Evolutionary conservation across 2,329 filamentous ascomycete species (phyloP), one percentile per base, ranked within the genome.

Genomic region (Venturia pyrina): DNA sequence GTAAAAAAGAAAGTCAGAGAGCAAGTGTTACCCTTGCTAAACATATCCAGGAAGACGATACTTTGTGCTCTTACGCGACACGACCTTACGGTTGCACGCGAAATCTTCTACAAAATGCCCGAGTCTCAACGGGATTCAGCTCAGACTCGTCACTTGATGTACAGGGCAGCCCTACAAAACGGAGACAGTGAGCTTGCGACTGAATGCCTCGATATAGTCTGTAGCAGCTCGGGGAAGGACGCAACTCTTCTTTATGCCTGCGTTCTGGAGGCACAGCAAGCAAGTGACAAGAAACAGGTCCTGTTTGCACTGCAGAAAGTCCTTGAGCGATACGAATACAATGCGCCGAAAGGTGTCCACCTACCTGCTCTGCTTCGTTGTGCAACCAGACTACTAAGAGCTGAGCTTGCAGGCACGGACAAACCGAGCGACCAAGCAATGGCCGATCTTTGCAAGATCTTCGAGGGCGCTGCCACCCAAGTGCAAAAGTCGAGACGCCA

Each of bases 171-270:
- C 0, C 75, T 95, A 1, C 80, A 83, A 60, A 80, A 77, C 21
- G 80, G 80, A 67, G 84, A 93, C 69, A 72, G 76, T 46, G 81
- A 85, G 2, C 72, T 82, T 53, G 88, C 88, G n/a, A 75, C 79
- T 24, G 81, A 86, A 59, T 90, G 87, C 71, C 81, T 96, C 2
- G 78, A 85, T 34, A 74, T 77, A 1, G 77, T 96, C 34, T 82
- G 81, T 65, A 79, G 79, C n/a, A 73, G 78, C 7, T 79, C 81
- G 0, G 73, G 78, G 0, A 80, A 82, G 28, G 83, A 87, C 43
- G 78, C 80, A 24, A 85, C 86, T 17, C 84, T 91, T 56, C 79
- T 97, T 0, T 91, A 93, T 69, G 89, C 91, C 0, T 96, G 92
- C 70, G 85, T 91, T 28, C 78, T 91, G 37, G 91, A 96, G 73